phyloP scores from a whole-genome alignment of 768 basidiomycete genomes.

The Boletus rufocinnamomeus region DNA sequence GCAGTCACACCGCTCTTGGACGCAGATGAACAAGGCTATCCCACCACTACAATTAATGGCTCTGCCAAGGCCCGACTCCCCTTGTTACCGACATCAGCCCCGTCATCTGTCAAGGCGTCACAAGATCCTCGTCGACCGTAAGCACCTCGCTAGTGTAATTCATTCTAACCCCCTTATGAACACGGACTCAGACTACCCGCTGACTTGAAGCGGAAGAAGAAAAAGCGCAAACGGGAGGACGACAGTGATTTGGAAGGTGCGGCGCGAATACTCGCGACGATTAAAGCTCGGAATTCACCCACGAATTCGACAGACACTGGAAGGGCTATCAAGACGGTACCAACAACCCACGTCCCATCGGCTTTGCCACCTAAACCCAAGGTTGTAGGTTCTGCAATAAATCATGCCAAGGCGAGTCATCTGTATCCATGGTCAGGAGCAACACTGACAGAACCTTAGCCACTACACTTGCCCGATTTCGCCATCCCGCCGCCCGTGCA shows the following conservation, averaged over 20 bases:
- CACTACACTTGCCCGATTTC: conserved; percentile 58
- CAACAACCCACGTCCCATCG: conserved; percentile 44
- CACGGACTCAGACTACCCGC: conserved; percentile 36
- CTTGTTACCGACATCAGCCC: conserved; percentile 47
- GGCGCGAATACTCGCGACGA: conserved; percentile 27
- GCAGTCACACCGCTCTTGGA: conserved; percentile 51
- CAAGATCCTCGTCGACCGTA: conserved; percentile 66
- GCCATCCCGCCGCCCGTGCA: conserved; percentile 49
- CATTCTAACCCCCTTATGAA: conserved; percentile 14
- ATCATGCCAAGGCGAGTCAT: conserved; percentile 52
- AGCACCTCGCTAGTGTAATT: conserved; percentile 27
- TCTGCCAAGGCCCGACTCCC: conserved; percentile 50
- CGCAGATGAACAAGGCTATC: conserved; percentile 49
- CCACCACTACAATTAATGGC: conserved; percentile 31
- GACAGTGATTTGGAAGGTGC: conserved; percentile 72
- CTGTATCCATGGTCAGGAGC: not conserved
- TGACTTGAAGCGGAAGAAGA: conserved; percentile 76
- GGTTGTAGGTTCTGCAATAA: conserved; percentile 44
- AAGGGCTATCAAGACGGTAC: conserved; percentile 60
- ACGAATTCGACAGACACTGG: conserved; percentile 43
- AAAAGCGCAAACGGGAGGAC: conserved; percentile 81
- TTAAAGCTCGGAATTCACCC: conserved; percentile 8
- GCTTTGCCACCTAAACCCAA: conserved; percentile 58
- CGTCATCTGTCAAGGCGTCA: conserved; percentile 54
- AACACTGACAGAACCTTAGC: conserved; percentile 26